Evolutionary conservation across 1,284 basidiomycete genomes (phyloP), one percentile per base, ranked within the genome.

Genomic region (Sanghuangporus sanghuang): DNA sequence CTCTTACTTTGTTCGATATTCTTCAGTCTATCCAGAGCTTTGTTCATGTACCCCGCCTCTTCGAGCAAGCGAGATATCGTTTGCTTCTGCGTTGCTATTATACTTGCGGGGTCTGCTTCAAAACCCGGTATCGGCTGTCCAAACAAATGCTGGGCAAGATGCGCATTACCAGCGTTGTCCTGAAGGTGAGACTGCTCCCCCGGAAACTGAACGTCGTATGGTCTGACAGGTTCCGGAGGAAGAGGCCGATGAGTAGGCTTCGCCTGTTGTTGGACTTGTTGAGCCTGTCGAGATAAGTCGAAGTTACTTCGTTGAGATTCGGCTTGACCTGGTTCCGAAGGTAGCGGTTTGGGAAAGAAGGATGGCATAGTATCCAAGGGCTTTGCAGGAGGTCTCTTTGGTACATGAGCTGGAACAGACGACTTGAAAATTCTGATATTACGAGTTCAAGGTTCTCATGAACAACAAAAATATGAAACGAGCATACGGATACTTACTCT

Each of bases 11-110:
- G 53, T 36, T 65, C 64, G 12, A 59, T 53, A 21, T 54, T 59
- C 49, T 62, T 62, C 21, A 65, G 40, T 35, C 61, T 53, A 38
- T 65, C 64, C 35, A 62, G 64, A 48, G 61, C 60, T 56, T 36
- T 65, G 21, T 59, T 65, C 57, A 55, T 62, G 40, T 62, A 65
- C 6, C 61, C 60, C 54, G 55, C 57, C 39, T 65, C 64, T 55
- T 65, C 64, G 14, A 59, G 23, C 8, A 62, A 56, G 1, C 64
- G 60, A 40, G 60, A 46, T 49, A 65, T 65, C 6, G 64, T 65
- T 39, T 65, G 61, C 36, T 65, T 65, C 48, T 65, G 64, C 2
- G 60, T 59, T 18, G 60, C 64, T 36, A 62, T 59, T 35, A 62
- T 59, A 16, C 44, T 62, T 3, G 39, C 55, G 11, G 57, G 46